These are phyloP conservation scores for Amyloporia xantha DNA, from an alignment of 768 basidiomycete genomes.

Conservation along the genomic window DNA sequence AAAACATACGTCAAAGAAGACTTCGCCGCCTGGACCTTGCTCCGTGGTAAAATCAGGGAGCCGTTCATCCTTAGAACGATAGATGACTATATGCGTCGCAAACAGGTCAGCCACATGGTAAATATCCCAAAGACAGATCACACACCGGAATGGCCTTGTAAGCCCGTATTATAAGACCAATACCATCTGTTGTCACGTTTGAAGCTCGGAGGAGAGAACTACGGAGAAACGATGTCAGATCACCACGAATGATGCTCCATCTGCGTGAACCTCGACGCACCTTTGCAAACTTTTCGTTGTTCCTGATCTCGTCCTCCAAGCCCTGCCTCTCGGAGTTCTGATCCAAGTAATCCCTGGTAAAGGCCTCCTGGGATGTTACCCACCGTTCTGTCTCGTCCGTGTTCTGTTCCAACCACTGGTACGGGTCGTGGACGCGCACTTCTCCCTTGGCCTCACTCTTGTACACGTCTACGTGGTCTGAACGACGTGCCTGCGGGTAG, in stretches of 20 bases:
- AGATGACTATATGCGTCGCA: conserved; percentile 45
- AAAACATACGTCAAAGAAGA: conserved; percentile 68
- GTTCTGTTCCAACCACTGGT: conserved; percentile 66
- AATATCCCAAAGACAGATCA: too few relatives aligned
- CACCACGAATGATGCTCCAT: too few relatives aligned
- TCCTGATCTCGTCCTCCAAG: conserved; percentile 53
- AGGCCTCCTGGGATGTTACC: conserved; percentile 53
- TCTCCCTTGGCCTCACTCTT: conserved; percentile 55
- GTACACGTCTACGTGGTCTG: conserved; percentile 63
- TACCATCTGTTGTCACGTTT: conserved; percentile 72
- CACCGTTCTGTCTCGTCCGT: conserved; percentile 59
- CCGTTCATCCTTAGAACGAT: conserved; percentile 46
- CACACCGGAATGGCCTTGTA: conserved; percentile 56
- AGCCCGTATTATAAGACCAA: conserved; percentile 73
- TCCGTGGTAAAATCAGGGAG: conserved; percentile 49
- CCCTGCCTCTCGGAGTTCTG: conserved; percentile 51
- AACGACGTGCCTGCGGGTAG: conserved; percentile 62
- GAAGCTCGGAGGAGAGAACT: conserved; percentile 60
- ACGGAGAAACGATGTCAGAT: too few relatives aligned
- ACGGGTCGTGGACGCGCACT: conserved; percentile 63
- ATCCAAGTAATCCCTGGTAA: conserved; percentile 55
- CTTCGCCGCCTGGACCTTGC: conserved; percentile 45
- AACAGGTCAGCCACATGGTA: too few relatives aligned
- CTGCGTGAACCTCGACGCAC: conserved; percentile 20
- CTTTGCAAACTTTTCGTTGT: conserved; percentile 47